Evolutionary conservation across 208 protist genomes (phyloP), one percentile per base, ranked within the genome.

Genomic region (Leishmania turanica): DNA sequence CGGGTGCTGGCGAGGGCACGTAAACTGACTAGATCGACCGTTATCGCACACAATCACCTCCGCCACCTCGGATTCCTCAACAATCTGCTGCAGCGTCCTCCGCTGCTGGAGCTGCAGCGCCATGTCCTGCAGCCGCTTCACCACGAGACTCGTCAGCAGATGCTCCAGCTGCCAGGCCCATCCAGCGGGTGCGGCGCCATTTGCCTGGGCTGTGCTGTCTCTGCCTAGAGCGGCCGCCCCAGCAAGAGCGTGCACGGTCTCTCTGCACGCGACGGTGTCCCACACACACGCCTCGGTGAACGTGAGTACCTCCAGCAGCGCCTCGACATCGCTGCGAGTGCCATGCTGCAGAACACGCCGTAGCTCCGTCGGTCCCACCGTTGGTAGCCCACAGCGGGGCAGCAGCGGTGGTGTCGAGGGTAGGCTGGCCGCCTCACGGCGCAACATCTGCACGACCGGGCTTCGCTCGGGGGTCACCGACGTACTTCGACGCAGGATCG

Each of bases 1-100:
- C 0, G 84, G 40, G 80, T 98, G 95, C 3, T 85, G 87, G 8
- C 74, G 51, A 7, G 89, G 85, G 77, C 95, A 97, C 19, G 56
- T 49, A 37, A 85, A 80, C 45, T 40, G 53, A 13, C 54, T 15
- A 27, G 71, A 58, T 17, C 37, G 72, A 7, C 82, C 77, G 0
- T 8, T 54, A 49, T 56, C 40, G 78, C 82, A 85, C 62, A 81
- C n/a, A 27, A 66, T 60, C 24, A 85, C 19, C 73, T 81, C 72
- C 54, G 65, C 82, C 19, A 82, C 51, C n/a, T 78, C 82, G 21
- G 71, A 75, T 42, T 81, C 77, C 53, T 82, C 82, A 34, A 85
- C 77, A 65, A 71, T 82, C 49, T 85, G 77, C 45, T 69, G 73
- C 19, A 85, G 62, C 37, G 45, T 65, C 62, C 73, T 77, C 47